These are phyloP conservation scores for Daldinia childiae DNA, from an alignment of 495 filamentous ascomycete genomes.

Conservation along the genomic window DNA sequence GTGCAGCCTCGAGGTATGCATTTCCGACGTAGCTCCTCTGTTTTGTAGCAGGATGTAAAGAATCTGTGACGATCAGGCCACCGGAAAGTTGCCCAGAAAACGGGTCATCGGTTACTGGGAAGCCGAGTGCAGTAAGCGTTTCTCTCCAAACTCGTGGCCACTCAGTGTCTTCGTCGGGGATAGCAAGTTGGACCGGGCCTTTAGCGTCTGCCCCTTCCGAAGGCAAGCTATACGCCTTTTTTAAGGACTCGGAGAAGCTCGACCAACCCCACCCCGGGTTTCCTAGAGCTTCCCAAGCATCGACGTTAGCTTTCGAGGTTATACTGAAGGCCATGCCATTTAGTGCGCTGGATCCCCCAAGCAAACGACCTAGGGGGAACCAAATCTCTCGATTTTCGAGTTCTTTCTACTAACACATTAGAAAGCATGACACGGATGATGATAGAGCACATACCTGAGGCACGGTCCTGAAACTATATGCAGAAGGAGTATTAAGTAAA, in stretches of 20 bases:
- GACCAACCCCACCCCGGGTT: conserved; percentile 40
- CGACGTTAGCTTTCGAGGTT: conserved; percentile 12
- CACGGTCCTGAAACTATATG: conserved; percentile 12
- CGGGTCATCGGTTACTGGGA: conserved; percentile 13
- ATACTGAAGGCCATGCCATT: conserved; percentile 1
- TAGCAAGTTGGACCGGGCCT: conserved; percentile 11
- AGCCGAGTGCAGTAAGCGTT: conserved; percentile 39
- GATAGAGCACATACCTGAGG: conserved; percentile 5
- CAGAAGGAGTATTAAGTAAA: conserved; percentile 3
- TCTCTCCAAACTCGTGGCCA: conserved; percentile 43
- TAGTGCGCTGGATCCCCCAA: conserved; percentile 14
- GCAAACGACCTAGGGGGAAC: conserved; percentile 28
- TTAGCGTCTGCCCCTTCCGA: conserved; percentile 8
- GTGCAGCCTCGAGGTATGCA: conserved; percentile 43
- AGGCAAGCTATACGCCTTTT: conserved; percentile 30
- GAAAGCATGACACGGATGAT: neutral
- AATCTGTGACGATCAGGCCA: conserved; percentile 41
- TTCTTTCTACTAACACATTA: neutral
- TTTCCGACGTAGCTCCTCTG: conserved; percentile 43
- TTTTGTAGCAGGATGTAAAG: conserved; percentile 48
- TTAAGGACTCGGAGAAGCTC: conserved; percentile 44
- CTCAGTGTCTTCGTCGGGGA: conserved; percentile 22
- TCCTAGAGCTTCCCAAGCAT: conserved; percentile 51
- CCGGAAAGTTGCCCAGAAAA: conserved; percentile 45
- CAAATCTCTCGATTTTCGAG: conserved; percentile 9